Conservation (phyloP, 2,329 filamentous ascomycete genomes). For the Sclerotinia nivalis region DNA sequence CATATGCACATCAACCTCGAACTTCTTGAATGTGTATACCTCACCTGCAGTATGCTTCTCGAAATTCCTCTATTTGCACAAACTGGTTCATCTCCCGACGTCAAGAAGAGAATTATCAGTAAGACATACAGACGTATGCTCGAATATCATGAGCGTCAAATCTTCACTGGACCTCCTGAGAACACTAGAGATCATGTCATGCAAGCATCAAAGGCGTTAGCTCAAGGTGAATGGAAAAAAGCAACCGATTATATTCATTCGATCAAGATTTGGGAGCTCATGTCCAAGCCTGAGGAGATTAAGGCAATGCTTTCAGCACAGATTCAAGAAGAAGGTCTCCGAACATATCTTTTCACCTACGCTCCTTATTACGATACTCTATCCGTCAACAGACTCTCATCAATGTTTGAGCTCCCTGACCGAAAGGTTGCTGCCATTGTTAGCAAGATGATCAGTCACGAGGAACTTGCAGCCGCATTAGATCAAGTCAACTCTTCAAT, state of each 20-base stretch:
- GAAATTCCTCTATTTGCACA: slow-evolving; percentile 97
- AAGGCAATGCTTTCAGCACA: slow-evolving; percentile 97
- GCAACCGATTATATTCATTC: slow-evolving; percentile 88
- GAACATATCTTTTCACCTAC: slow-evolving; percentile 99
- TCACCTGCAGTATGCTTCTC: slow-evolving; percentile 98
- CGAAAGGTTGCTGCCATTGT: slow-evolving; percentile 93
- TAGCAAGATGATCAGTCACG: slow-evolving; percentile 99
- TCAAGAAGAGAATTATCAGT: slow-evolving; percentile 97
- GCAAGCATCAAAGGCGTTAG: slow-evolving; percentile 96
- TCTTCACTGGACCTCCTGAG: slow-evolving; percentile 97
- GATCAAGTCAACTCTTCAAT: slow-evolving; percentile 97
- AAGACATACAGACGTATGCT: slow-evolving; percentile 99
- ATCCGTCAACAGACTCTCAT: slow-evolving; percentile 77
- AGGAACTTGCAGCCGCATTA: slow-evolving; percentile 91
- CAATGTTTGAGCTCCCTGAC: slow-evolving; percentile 92
- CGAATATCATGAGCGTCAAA: slow-evolving; percentile 98
- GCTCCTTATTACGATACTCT: slow-evolving; percentile 99
- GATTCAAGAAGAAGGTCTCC: slow-evolving; percentile 96
- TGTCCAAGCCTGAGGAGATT: slow-evolving; percentile 89
- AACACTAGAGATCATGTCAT: slow-evolving; percentile 99
- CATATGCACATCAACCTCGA: slow-evolving; percentile 99
- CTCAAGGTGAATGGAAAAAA: slow-evolving; percentile 98
- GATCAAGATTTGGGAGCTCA: slow-evolving; percentile 99
- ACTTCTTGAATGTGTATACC: slow-evolving; percentile 95
- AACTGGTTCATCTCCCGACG: slow-evolving; percentile 92